Base-by-base conservation (phyloP, 306 rosid genomes). In the Amphicarpaea edgeworthii region DNA sequence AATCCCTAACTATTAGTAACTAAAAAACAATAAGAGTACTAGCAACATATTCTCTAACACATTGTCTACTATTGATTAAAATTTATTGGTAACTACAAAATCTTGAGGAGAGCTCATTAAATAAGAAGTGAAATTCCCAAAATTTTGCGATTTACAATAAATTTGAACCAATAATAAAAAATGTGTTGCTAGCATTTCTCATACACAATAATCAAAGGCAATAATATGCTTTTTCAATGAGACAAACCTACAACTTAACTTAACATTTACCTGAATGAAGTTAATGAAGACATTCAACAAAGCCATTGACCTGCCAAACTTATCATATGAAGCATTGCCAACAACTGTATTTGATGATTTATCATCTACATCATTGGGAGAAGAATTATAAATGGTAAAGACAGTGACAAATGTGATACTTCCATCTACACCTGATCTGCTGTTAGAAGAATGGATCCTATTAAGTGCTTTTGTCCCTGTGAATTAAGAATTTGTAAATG, bases 401-500 rank as follows among this genome's bases (percentile, higher is more conserved):
- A 95, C 96, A 9, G 96, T 88, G 80, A 92, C 93, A 72, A 95
- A 78, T 19, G 87, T 63, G 65, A 95, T 47, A 70, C 57, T 71
- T 45, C 84, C 87, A 70, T 79, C 81, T 16, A 20, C 37, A 65
- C 28, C 59, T 41, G 79, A 76, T 72, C 81, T 62, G 23, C 70
- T 45, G 28, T 76, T 68, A 50, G 91, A 70, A 42, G 73, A 51
- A 37, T 75, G 83, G 77, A 90, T 90, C 77, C 61, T 80, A 76
- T 90, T 92, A 49, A 95, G 93, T 65, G 98, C 93, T 77, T 81
- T 90, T 63, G 86, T 82, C 68, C 98, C 98, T 92, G 93, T 54
- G 50, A 47, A 46, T 64, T 63, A 6, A 8, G 12, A 80, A 68
- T 24, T 40, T 43, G 19, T 34, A 62, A 78, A 81, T 54, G 55